Evolutionary conservation across 139 green algal species (phyloP).

Genomic region (Marvania coccoides): DNA sequence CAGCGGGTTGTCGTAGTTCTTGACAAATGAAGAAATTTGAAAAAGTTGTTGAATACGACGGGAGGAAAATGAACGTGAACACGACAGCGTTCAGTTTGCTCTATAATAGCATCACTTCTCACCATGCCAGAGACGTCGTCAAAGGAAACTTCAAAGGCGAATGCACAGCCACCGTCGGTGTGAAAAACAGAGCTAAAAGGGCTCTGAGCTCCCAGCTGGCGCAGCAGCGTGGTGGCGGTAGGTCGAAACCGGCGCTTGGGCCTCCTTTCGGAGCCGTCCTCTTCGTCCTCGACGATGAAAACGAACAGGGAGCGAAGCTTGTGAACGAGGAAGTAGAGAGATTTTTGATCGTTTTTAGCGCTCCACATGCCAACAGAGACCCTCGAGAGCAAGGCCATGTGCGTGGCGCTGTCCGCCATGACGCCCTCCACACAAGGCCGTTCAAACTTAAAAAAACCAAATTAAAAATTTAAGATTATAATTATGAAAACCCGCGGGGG

Average conservation of each 20-base stretch:
- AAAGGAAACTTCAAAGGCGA: slow-evolving; percentile 39
- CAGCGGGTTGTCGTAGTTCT: slow-evolving; percentile 50
- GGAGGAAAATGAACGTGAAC: too few relatives aligned
- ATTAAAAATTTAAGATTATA: too few relatives aligned
- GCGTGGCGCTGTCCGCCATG: too few relatives aligned
- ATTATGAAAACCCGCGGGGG: too few relatives aligned
- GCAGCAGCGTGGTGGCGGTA: not conserved
- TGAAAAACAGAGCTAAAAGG: slow-evolving; percentile 22
- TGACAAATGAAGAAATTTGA: too few relatives aligned
- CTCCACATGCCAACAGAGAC: slow-evolving; percentile 14
- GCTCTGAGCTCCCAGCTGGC: slow-evolving; percentile 18
- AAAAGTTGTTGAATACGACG: too few relatives aligned
- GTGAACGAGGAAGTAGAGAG: not conserved
- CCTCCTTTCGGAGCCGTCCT: not conserved
- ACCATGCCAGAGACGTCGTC: slow-evolving; percentile 19
- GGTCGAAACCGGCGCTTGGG: not conserved
- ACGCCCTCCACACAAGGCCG: too few relatives aligned
- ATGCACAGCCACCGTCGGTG: slow-evolving; percentile 9
- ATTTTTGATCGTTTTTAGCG: not conserved
- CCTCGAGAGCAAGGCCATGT: not conserved
- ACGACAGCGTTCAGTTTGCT: too few relatives aligned
- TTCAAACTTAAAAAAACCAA: too few relatives aligned
- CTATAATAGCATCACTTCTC: too few relatives aligned
- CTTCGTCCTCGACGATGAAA: not conserved
- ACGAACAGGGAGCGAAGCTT: not conserved